These are phyloP conservation scores for Piloderma croceum DNA, from an alignment of 768 basidiomycete genomes.

Conservation along the genomic window DNA sequence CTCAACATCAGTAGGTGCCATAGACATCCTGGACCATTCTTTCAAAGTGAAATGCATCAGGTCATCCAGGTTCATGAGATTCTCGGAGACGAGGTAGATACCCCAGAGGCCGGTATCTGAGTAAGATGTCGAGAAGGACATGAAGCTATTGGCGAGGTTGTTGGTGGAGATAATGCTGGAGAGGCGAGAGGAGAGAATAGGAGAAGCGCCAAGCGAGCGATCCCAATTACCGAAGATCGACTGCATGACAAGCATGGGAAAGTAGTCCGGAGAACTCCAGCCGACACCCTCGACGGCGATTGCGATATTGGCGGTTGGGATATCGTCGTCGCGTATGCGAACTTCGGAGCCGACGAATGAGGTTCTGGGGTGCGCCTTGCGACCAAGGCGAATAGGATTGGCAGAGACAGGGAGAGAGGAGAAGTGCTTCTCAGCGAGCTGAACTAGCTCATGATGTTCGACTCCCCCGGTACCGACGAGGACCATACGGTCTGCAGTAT, in stretches of 20 bases:
- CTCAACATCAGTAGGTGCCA: conserved; percentile 75
- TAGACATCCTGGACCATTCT: conserved; percentile 95
- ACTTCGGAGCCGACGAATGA: conserved; percentile 92
- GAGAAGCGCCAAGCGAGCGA: conserved; percentile 85
- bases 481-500: conserved; percentile 98
- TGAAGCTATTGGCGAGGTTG: conserved; percentile 98
- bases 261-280: conserved; percentile 98
- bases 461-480: conserved; percentile 96
- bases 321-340: conserved; percentile 87
- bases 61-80: conserved; percentile 90
- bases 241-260: conserved; percentile 98
- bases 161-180: conserved; percentile 86
- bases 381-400: conserved; percentile 85
- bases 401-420: conserved; percentile 80
- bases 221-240: conserved; percentile 99
- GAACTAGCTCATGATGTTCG: conserved; percentile 86
- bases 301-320: conserved; percentile 86
- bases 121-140: conserved; percentile 98
- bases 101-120: conserved; percentile 99
- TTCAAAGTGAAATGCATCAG: conserved; percentile 88
- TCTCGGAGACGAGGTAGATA: conserved; percentile 95
- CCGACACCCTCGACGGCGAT: conserved; percentile 97
- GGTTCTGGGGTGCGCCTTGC: conserved; percentile 69
- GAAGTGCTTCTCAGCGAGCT: conserved; percentile 93
- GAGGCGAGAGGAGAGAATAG: conserved; percentile 85